Conservation (phyloP, 208 protist species). For the Crithidia fasciculata region DNA sequence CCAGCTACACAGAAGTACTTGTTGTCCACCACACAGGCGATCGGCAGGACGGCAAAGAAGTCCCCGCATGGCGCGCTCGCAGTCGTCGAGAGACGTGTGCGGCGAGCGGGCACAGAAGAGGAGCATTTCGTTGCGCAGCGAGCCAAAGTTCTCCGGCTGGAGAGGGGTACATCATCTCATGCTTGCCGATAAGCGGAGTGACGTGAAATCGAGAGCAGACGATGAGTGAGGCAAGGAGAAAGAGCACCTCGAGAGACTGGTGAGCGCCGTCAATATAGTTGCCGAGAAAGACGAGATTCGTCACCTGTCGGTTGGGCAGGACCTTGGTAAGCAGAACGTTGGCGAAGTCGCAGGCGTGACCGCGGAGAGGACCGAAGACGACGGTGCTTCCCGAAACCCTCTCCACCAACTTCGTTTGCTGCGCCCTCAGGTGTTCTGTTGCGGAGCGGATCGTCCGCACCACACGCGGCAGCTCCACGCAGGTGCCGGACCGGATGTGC, state of each 20-base stretch:
- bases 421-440: conserved; percentile 16
- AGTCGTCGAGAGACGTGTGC: conserved; percentile 41
- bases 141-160: conserved; percentile 72
- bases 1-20: conserved; percentile 78
- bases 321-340: conserved; percentile 62
- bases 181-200: conserved; percentile 67
- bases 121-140: conserved; percentile 67
- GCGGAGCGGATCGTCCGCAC: conserved; percentile 19
- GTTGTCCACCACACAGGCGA: conserved; percentile 72
- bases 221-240: conserved; percentile 65
- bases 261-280: conserved; percentile 87
- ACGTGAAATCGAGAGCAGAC: conserved; percentile 54
- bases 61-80: conserved; percentile 50
- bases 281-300: conserved; percentile 79
- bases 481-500: conserved; percentile 10
- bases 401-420: conserved; percentile 29
- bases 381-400: conserved; percentile 51
- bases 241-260: conserved; percentile 74
- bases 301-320: conserved; percentile 28
- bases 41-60: conserved; percentile 68
- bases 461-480: conserved; percentile 23
- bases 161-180: conserved; percentile 85
- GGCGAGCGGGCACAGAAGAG: conserved; percentile 38
- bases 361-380: conserved; percentile 72
- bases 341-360: conserved; percentile 76